Percentiles rank a stretch among this genome's conserved stretches.
Evolutionary conservation across 2,329 filamentous ascomycete genomes (phyloP).

Genomic region (Davidsoniella virescens): DNA sequence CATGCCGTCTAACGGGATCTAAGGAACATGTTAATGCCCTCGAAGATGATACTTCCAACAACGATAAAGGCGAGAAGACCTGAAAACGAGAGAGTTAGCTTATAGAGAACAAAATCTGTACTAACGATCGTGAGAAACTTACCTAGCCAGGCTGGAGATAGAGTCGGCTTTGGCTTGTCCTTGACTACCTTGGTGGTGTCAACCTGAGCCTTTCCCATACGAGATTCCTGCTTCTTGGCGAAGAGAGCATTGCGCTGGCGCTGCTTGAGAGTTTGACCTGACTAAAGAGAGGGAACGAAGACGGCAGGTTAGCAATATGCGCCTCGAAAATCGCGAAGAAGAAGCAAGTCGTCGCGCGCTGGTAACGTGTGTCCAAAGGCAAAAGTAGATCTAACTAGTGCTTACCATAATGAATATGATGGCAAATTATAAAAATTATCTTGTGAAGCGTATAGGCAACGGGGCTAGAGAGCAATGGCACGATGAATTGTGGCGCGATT

Average conservation of each 20-base stretch:
- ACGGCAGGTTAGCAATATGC: background rate
- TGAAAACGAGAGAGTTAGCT: conserved; percentile 16
- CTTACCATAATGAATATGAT: no score
- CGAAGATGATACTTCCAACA: conserved; percentile 44
- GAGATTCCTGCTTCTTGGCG: conserved; percentile 53
- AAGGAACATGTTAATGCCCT: conserved; percentile 28
- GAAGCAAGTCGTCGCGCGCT: background rate
- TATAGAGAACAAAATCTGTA: background rate
- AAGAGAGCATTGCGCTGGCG: conserved; percentile 68
- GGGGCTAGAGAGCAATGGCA: no score
- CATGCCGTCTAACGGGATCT: no score
- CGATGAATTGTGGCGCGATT: no score
- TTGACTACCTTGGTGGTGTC: conserved; percentile 45
- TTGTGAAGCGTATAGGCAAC: no score
- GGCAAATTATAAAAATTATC: no score
- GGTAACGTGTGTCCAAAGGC: no score
- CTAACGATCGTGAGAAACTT: conserved; percentile 18
- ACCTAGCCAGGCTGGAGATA: conserved; percentile 51
- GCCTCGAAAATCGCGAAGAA: background rate
- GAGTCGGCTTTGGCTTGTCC: conserved; percentile 40
- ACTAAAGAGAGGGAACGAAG: conserved; percentile 7
- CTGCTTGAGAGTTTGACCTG: conserved; percentile 61
- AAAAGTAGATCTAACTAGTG: no score
- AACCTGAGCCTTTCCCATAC: conserved; percentile 56
- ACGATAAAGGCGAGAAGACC: conserved; percentile 43